A percentile compares a stretch with the other conserved stretches of the same genome.
Conservation (phyloP, 2,329 filamentous ascomycete species). For the Orbilia javanica region DNA sequence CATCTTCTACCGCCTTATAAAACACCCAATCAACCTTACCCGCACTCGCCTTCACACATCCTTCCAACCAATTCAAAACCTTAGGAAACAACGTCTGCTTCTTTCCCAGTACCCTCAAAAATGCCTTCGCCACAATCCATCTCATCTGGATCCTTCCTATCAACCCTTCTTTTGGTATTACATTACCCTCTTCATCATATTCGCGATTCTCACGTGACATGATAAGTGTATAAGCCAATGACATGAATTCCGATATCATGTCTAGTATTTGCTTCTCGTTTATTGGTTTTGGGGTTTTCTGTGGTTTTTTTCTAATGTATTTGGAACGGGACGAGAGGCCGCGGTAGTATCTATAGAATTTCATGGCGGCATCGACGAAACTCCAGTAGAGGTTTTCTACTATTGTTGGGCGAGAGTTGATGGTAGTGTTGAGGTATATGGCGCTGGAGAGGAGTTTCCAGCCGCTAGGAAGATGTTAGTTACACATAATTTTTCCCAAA, state of each 20-base stretch:
- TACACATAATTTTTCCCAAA: background rate
- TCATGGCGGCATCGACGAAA: constrained; percentile 82
- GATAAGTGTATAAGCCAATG: constrained; percentile 25
- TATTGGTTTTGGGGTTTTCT: constrained; percentile 1
- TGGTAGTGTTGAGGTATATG: constrained; percentile 83
- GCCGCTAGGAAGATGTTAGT: constrained; percentile 63
- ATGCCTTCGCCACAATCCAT: constrained; percentile 79
- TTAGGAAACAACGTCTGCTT: constrained; percentile 78
- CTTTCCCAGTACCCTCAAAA: constrained; percentile 74
- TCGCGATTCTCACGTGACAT: constrained; percentile 47
- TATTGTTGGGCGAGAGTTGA: constrained; percentile 79
- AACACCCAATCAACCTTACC: constrained; percentile 64
- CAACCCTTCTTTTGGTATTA: constrained; percentile 42
- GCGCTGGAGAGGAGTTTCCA: constrained; percentile 88
- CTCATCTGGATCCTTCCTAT: constrained; percentile 52
- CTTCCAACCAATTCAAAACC: constrained; percentile 77
- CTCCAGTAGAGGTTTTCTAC: constrained; percentile 80
- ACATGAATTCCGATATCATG: constrained; percentile 63
- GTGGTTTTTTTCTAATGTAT: constrained; percentile 66
- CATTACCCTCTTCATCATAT: constrained; percentile 17
- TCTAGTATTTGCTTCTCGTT: constrained; percentile 55
- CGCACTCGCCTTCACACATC: constrained; percentile 66
- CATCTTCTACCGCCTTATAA: constrained; percentile 61
- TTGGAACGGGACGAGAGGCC: constrained; percentile 66
- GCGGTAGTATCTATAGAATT: constrained; percentile 74